Percentiles rank a stretch among this genome's conserved stretches.
phyloP scores from a whole-genome alignment of 225 moss, liverwort and hornwort species.

The Neckera pumila region DNA sequence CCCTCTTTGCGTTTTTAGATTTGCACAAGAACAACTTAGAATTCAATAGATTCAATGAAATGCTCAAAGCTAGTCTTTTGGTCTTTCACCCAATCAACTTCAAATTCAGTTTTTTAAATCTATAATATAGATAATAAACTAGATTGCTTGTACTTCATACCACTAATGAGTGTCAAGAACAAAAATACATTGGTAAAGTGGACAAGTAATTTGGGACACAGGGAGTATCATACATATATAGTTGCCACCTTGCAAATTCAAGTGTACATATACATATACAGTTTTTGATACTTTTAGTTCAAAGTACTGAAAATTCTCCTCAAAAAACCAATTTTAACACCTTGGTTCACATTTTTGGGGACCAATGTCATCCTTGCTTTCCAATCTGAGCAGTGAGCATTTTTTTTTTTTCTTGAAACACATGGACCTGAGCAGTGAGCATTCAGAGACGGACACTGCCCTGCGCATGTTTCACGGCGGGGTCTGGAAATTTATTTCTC shows the following conservation, averaged over 20 bases:
- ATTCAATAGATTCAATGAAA: neutral
- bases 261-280: neutral
- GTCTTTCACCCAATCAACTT: neutral
- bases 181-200: neutral
- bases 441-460: too few species aligned
- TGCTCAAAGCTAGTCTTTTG: neutral
- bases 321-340: neutral
- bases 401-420: too few species aligned
- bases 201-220: too few species aligned
- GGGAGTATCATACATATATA: too few species aligned
- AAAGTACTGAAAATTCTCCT: accelerated
- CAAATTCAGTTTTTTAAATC: too few species aligned
- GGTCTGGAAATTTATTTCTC: too few species aligned
- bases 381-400: too few species aligned
- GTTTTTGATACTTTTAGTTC: neutral
- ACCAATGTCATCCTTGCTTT: too few species aligned
- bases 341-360: accelerated
- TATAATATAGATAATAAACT: neutral
- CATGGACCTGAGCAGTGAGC: too few species aligned
- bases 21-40: neutral
- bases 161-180: accelerated
- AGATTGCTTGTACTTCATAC: neutral
- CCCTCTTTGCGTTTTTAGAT: neutral
- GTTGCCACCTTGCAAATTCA: neutral
- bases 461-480: neutral